These are phyloP conservation scores for Cladosporium sp. DNA, from an alignment of 2,329 filamentous ascomycete species.

Conservation along the genomic window DNA sequence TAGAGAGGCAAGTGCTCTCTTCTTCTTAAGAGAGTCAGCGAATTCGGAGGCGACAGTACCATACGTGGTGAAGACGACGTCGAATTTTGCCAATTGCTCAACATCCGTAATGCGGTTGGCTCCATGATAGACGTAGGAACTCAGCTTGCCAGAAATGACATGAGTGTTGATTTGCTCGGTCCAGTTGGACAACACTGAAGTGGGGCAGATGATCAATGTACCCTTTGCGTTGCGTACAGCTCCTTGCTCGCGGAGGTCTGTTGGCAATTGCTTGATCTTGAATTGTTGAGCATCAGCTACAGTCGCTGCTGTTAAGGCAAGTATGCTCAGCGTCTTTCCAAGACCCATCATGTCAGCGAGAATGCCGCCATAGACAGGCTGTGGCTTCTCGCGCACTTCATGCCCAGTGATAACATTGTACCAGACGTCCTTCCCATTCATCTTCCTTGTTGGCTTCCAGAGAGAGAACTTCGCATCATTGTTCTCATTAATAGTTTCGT, in stretches of 20 bases:
- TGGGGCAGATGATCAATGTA: slow-evolving; percentile 81
- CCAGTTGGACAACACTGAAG: slow-evolving; percentile 93
- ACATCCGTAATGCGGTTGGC: slow-evolving; percentile 67
- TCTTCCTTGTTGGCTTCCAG: slow-evolving; percentile 63
- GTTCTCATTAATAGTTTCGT: slow-evolving; percentile 41
- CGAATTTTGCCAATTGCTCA: slow-evolving; percentile 64
- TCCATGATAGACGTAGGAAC: slow-evolving; percentile 83
- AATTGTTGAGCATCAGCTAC: slow-evolving; percentile 61
- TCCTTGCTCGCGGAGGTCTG: neutral
- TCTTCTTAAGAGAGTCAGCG: slow-evolving; percentile 32
- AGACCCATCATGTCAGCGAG: slow-evolving; percentile 51
- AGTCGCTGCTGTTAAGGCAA: slow-evolving; percentile 70
- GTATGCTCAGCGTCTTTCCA: slow-evolving; percentile 65
- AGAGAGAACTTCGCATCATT: slow-evolving; percentile 58
- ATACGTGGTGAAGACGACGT: slow-evolving; percentile 90
- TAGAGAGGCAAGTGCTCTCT: slow-evolving; percentile 67
- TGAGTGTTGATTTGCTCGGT: slow-evolving; percentile 86
- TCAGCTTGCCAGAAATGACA: slow-evolving; percentile 60
- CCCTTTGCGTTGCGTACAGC: slow-evolving; percentile 67
- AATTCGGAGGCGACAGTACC: slow-evolving; percentile 76
- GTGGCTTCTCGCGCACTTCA: slow-evolving; percentile 36
- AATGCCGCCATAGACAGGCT: slow-evolving; percentile 41
- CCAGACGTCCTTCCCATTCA: slow-evolving; percentile 60
- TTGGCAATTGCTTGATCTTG: slow-evolving; percentile 47
- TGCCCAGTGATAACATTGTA: slow-evolving; percentile 83